Evolutionary conservation across 495 filamentous ascomycete genomes (phyloP).

Genomic region (Penicillium parvum): DNA sequence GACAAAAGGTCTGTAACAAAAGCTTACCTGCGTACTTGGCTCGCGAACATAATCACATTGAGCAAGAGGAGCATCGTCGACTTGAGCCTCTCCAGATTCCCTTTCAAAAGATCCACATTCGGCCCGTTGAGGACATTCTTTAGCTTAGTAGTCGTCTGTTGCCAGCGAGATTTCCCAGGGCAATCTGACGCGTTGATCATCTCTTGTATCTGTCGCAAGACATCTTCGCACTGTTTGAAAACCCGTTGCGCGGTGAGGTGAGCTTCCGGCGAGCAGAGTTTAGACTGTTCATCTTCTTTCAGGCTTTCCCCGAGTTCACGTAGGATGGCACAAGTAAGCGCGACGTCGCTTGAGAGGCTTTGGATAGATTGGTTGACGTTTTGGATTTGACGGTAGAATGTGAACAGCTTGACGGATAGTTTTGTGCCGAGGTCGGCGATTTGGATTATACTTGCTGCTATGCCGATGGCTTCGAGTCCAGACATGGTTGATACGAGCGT

Average conservation of each 20-base stretch:
- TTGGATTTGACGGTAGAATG: conserved; percentile 30
- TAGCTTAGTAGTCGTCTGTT: conserved; percentile 12
- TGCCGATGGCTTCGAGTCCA: conserved; percentile 20
- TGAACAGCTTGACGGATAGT: conserved; percentile 32
- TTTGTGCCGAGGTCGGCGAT: conserved; percentile 33
- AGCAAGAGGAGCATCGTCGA: conserved; percentile 31
- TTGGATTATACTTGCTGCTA: conserved; percentile 35
- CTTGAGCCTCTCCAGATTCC: conserved; percentile 34
- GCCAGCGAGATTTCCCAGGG: conserved; percentile 8
- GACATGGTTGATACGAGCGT: too few species aligned
- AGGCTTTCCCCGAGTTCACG: conserved; percentile 25
- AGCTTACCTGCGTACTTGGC: conserved; percentile 17
- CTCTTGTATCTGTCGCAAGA: conserved; percentile 27
- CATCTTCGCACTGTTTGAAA: conserved; percentile 20
- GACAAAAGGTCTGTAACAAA: not conserved
- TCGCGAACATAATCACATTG: conserved; percentile 34
- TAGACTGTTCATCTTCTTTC: conserved; percentile 17
- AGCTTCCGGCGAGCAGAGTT: conserved; percentile 25
- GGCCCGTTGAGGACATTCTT: conserved; percentile 19
- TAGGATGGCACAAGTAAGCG: conserved; percentile 29
- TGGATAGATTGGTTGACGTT: conserved; percentile 26
- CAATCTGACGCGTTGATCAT: conserved; percentile 8
- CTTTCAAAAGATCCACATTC: conserved; percentile 21
- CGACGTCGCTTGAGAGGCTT: conserved; percentile 32
- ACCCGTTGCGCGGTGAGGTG: conserved; percentile 14